Evolutionary conservation across 345 rosid genomes (phyloP), one percentile per base, ranked within the genome.

Genomic region (Gossypioides kirkii): DNA sequence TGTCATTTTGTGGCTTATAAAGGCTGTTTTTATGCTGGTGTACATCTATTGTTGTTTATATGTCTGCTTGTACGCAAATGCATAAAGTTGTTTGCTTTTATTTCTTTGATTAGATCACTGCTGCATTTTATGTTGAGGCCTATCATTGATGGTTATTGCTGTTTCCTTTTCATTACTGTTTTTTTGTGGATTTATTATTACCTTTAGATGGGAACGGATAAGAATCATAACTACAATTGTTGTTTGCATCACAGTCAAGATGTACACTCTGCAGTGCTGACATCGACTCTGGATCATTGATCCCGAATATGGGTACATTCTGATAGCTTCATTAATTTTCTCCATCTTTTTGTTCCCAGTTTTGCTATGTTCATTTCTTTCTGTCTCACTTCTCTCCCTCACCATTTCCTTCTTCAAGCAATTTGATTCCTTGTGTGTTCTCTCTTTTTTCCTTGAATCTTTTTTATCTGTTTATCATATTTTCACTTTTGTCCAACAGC

Each of bases 201-300:
- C 67, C 54, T 77, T 75, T 76, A 56, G 63, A 72, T 72, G 77
- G 80, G 67, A 77, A 26, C 65, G 69, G 72, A 70, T 61, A 23
- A 61, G 70, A 82, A 68, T 26, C 52, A 61, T 85, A 77, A 87
- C 79, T 67, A 32, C 72, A 60, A 3, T 84, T 82, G 45, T 83
- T 79, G 67, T 87, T 80, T 85, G 76, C 73, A 70, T 82, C 74
- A 82, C 92, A 95, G 99, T 87, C 94, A 58, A 92, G 98, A 84
- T 94, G 98, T 88, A 84, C 86, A 55, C 80, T 92, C 46, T 95
- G 99, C 97, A 85, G 77, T 85, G 84, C 87, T 22, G 96, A 92
- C 79, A 86, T 95, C 63, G 92, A 88, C 76, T 47, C 88, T 62
- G 86, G 85, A 49, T 79, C 97, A 65, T 79, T 87, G 82, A 85